phyloP scores from a whole-genome alignment of 2,329 filamentous ascomycete species.

The Claviceps paspali region DNA sequence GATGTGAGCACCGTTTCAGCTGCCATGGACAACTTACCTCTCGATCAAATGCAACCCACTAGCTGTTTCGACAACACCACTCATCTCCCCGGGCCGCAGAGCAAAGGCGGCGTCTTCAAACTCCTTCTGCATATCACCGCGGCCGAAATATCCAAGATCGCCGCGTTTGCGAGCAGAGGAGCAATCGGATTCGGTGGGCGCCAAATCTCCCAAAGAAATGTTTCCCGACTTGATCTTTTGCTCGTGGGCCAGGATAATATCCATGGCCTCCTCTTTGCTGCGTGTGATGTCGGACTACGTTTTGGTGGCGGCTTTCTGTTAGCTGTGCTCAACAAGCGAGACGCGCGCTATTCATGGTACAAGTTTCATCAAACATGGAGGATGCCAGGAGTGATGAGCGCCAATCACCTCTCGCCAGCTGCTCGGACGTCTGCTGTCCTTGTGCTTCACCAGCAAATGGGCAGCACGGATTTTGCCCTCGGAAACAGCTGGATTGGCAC shows the following conservation, averaged over 20 bases:
- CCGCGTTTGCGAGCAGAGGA: slow-evolving; percentile 88
- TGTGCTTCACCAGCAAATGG: slow-evolving; percentile 89
- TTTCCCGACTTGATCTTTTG: slow-evolving; percentile 57
- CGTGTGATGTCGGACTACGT: slow-evolving; percentile 63
- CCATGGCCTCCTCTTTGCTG: slow-evolving; percentile 69
- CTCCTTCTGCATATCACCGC: slow-evolving; percentile 95
- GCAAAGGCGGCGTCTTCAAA: slow-evolving; percentile 93
- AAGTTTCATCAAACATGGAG: not conserved
- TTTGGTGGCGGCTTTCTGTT: not conserved
- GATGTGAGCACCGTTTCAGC: not conserved
- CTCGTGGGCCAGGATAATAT: slow-evolving; percentile 63
- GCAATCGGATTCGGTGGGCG: slow-evolving; percentile 82
- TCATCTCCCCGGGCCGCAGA: slow-evolving; percentile 77
- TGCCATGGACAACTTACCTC: slow-evolving; percentile 39
- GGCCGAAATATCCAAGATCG: slow-evolving; percentile 88
- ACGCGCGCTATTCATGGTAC: not conserved
- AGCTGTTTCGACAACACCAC: slow-evolving; percentile 75
- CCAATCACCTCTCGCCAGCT: slow-evolving; percentile 66
- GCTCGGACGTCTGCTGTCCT: slow-evolving; percentile 69
- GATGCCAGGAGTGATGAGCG: too few relatives aligned
- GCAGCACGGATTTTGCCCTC: slow-evolving; percentile 85
- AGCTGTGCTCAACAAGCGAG: not conserved
- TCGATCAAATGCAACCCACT: slow-evolving; percentile 94
- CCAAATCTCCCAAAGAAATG: slow-evolving; percentile 63
- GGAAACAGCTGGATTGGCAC: slow-evolving; percentile 25